phyloP scores from a whole-genome alignment of 2,329 filamentous ascomycete genomes.

The Neonectria faginata region DNA sequence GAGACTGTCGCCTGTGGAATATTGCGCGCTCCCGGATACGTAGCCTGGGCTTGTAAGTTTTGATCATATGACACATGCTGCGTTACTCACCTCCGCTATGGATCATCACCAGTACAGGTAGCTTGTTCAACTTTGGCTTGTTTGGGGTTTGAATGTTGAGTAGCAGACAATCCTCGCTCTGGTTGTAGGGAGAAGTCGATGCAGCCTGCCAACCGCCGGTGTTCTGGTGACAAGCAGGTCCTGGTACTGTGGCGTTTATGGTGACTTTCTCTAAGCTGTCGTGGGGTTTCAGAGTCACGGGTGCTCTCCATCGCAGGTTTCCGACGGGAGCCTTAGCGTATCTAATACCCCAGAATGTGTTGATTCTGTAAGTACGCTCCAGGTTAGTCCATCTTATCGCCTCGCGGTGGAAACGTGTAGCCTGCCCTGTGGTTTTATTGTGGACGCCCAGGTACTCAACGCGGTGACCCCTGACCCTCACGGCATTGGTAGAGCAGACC shows the following conservation, averaged over 20 bases:
- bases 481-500: neutral
- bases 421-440: slow-evolving; percentile 12
- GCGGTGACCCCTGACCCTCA: neutral
- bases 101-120: slow-evolving; percentile 16
- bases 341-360: slow-evolving; percentile 11
- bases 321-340: slow-evolving; percentile 16
- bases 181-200: neutral
- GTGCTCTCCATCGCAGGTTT: slow-evolving; percentile 13
- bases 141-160: slow-evolving; percentile 11
- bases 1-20: slow-evolving; percentile 11
- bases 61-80: neutral
- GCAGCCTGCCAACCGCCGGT: neutral
- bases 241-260: neutral
- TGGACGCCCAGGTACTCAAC: slow-evolving; percentile 7
- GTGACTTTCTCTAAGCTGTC: neutral
- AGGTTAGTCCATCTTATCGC: neutral
- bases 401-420: rapidly evolving
- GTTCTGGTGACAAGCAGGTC: slow-evolving; percentile 13
- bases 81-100: slow-evolving; percentile 14
- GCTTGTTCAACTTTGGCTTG: neutral
- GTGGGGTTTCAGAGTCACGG: neutral
- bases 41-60: neutral
- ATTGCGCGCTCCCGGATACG: slow-evolving; percentile 8
- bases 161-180: slow-evolving; percentile 12
- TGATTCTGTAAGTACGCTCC: neutral